Evolutionary conservation across 164 flowering plant species (phyloP).

Genomic region (Vitis labrusca): DNA sequence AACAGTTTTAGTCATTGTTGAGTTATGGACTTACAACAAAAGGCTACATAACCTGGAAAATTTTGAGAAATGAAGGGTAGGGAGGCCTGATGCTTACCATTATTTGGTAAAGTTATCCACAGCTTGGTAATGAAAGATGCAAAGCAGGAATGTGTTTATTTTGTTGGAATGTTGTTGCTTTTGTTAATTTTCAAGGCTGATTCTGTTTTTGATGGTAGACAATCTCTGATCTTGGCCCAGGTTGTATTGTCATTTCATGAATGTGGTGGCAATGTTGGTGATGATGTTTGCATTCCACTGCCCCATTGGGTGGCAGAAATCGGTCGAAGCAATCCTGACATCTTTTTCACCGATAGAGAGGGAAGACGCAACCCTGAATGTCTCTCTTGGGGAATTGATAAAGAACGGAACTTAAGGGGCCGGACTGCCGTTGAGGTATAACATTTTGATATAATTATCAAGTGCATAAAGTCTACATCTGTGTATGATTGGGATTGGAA

Average conservation of each 20-base stretch:
- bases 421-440: slow-evolving; percentile 95
- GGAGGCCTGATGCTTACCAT: too few relatives aligned
- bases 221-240: slow-evolving; percentile 34
- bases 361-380: slow-evolving; percentile 95
- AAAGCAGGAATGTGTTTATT: too few relatives aligned
- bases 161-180: not conserved
- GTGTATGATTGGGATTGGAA: too few relatives aligned
- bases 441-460: not conserved
- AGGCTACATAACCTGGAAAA: too few relatives aligned
- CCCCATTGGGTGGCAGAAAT: slow-evolving; percentile 98
- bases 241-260: slow-evolving; percentile 97
- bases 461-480: not conserved
- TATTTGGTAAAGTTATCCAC: too few relatives aligned
- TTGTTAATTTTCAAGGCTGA: not conserved
- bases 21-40: too few relatives aligned
- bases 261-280: slow-evolving; percentile 98
- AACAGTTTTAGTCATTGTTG: too few relatives aligned
- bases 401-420: slow-evolving; percentile 86
- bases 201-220: not conserved
- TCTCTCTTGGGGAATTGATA: slow-evolving; percentile 96
- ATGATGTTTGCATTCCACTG: slow-evolving; percentile 92
- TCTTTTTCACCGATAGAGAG: slow-evolving; percentile 87
- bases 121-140: too few relatives aligned
- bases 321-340: slow-evolving; percentile 85
- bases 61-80: too few relatives aligned